Percentiles rank a stretch among this genome's conserved stretches.
phyloP scores from a whole-genome alignment of 345 rosid genomes.

The Hypericum perforatum region DNA sequence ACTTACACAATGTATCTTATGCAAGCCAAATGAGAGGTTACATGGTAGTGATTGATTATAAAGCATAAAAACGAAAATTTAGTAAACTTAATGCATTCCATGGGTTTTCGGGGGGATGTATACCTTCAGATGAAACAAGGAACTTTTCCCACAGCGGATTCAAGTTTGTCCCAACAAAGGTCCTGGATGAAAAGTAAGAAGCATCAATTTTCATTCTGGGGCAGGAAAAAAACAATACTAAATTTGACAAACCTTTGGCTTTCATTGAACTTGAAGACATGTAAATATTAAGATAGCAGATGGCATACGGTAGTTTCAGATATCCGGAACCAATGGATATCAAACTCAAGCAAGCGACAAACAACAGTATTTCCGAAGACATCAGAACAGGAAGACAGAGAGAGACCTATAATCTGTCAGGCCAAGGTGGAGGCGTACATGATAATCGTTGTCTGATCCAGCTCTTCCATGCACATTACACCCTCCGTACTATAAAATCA shows the following conservation, averaged over 20 bases:
- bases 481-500: constrained; percentile 65
- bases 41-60: not conserved
- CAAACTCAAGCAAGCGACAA: no score
- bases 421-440: constrained; percentile 63
- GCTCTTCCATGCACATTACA: constrained; percentile 25
- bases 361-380: not conserved
- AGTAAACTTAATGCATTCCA: not conserved
- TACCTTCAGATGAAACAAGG: constrained; percentile 69
- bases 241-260: not conserved
- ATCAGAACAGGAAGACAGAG: constrained; percentile 7
- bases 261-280: not conserved
- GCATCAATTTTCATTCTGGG: constrained; percentile 10
- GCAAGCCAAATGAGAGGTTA: no score
- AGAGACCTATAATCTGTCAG: constrained; percentile 75
- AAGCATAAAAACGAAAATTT: not conserved
- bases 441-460: constrained; percentile 27
- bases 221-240: not conserved
- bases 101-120: constrained; percentile 2
- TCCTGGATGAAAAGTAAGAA: constrained; percentile 39
- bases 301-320: no score
- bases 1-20: no score
- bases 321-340: no score
- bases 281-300: no score
- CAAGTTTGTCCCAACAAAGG: constrained; percentile 80
- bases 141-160: constrained; percentile 76